Evolutionary conservation across 1,139 yeast species (phyloP).

Genomic region (Yamadazyma epiphylla): DNA sequence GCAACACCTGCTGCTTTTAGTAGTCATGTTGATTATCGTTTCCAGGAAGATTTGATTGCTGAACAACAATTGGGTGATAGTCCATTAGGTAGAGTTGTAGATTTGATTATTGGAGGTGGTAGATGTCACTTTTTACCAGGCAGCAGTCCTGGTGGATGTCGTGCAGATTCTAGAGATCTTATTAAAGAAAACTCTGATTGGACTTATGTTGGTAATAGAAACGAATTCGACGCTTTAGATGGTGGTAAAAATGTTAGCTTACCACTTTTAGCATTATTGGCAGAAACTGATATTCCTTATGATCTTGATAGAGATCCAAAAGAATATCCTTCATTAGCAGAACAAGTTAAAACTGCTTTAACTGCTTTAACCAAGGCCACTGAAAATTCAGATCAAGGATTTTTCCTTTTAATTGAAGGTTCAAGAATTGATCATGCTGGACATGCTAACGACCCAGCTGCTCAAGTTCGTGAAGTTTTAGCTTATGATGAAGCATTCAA

Average conservation of each 20-base stretch:
- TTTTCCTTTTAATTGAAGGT: slow-evolving; percentile 79
- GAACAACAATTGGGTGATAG: slow-evolving; percentile 77
- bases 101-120: slow-evolving; percentile 86
- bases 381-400: slow-evolving; percentile 67
- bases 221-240: slow-evolving; percentile 49
- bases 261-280: slow-evolving; percentile 71
- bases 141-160: slow-evolving; percentile 49
- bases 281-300: slow-evolving; percentile 72
- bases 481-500: slow-evolving; percentile 70
- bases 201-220: slow-evolving; percentile 58
- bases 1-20: slow-evolving; percentile 91
- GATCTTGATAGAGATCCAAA: slow-evolving; percentile 65
- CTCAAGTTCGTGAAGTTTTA: slow-evolving; percentile 56
- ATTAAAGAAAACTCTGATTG: slow-evolving; percentile 61
- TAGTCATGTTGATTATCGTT: slow-evolving; percentile 68
- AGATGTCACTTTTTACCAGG: slow-evolving; percentile 66
- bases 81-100: slow-evolving; percentile 74
- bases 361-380: slow-evolving; percentile 63
- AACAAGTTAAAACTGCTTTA: slow-evolving; percentile 67
- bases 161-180: slow-evolving; percentile 63
- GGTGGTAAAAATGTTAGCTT: slow-evolving; percentile 57
- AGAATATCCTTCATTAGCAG: slow-evolving; percentile 69
- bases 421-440: slow-evolving; percentile 92
- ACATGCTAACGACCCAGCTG: slow-evolving; percentile 84
- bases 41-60: slow-evolving; percentile 80